Evolutionary conservation across 2,329 filamentous ascomycete species (phyloP).

Genomic region (Talaromyces sp.): DNA sequence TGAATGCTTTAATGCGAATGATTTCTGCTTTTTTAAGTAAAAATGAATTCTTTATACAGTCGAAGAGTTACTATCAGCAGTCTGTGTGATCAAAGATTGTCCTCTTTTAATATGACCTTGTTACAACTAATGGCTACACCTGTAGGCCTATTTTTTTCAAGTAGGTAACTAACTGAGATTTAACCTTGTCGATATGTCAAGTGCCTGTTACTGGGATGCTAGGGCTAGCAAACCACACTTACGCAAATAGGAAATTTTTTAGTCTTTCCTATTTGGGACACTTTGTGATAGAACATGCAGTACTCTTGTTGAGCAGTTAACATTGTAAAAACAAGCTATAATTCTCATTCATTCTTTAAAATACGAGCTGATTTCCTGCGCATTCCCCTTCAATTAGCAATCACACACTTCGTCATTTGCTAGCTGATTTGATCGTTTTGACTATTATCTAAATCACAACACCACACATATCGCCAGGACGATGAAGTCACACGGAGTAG

Average conservation of each 20-base stretch:
- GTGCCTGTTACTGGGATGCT: not conserved
- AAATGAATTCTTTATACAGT: not conserved
- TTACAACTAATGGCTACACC: not conserved
- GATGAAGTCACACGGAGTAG: constrained; percentile 5
- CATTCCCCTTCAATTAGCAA: not conserved
- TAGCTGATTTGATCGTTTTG: constrained; percentile 2
- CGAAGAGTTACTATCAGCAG: not conserved
- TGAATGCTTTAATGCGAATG: not conserved
- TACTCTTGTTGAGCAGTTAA: not conserved
- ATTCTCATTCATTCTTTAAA: not conserved
- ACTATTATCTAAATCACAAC: not conserved
- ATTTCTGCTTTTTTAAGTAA: not conserved
- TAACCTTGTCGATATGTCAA: not conserved
- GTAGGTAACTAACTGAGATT: not conserved
- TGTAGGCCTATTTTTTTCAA: not conserved
- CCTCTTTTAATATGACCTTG: not conserved
- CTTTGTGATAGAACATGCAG: not conserved
- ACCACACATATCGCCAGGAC: constrained; percentile 5
- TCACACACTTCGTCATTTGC: not conserved
- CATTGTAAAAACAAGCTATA: not conserved
- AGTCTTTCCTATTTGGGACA: constrained; percentile 11
- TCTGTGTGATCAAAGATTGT: not conserved
- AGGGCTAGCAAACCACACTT: constrained; percentile 1
- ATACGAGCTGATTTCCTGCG: not conserved
- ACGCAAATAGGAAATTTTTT: constrained; percentile 16